phyloP scores from a whole-genome alignment of 257 asterid species.

The Lycium ferocissimum region DNA sequence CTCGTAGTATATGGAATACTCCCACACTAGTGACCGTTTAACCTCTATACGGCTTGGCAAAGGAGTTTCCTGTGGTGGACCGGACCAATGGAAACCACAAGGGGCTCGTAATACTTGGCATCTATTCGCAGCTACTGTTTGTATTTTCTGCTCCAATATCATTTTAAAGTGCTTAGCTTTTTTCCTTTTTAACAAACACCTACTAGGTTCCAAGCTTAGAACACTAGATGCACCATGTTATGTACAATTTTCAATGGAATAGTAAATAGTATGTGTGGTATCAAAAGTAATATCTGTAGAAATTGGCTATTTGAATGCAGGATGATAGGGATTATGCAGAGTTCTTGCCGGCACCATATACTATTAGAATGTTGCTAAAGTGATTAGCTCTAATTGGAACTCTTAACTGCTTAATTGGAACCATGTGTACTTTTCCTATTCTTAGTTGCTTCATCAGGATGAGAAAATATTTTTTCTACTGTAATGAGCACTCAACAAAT shows the following conservation, averaged over 20 bases:
- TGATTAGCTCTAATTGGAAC: not conserved
- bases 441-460: not conserved
- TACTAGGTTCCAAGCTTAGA: no score
- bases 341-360: not conserved
- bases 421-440: no score
- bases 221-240: not conserved
- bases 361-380: not conserved
- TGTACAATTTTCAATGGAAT: not conserved
- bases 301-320: conserved; percentile 7
- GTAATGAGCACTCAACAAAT: not conserved
- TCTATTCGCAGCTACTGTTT: not conserved
- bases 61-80: not conserved
- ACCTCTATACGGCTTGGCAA: not conserved
- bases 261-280: not conserved
- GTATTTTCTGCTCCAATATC: not conserved
- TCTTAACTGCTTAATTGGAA: no score
- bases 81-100: not conserved
- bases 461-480: not conserved
- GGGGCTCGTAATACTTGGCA: not conserved
- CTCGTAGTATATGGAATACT: not conserved
- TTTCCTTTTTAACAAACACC: no score
- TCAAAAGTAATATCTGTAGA: not conserved
- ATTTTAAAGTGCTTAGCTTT: not conserved
- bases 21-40: not conserved
- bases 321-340: not conserved